Evolutionary conservation across 2,329 filamentous ascomycete species (phyloP).

Genomic region (Acrocalymma vagum): DNA sequence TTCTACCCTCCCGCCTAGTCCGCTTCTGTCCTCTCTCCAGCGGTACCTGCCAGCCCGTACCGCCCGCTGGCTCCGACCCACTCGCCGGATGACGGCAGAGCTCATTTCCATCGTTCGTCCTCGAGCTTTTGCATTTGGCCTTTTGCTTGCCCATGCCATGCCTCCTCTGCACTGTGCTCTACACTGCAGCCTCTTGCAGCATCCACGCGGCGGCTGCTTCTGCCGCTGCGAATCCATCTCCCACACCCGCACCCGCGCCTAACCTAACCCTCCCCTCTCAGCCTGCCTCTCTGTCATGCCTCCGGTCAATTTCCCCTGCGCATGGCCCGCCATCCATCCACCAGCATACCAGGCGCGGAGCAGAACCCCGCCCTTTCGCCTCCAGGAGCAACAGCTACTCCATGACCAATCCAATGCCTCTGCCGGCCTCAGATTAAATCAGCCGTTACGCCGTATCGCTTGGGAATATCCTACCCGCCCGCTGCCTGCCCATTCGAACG

Average conservation of each 20-base stretch:
- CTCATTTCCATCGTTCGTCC: conserved; percentile 26
- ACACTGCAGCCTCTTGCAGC: conserved; percentile 21
- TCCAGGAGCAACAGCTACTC: conserved; percentile 21
- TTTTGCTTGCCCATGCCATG: not conserved
- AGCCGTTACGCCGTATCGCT: conserved; percentile 43
- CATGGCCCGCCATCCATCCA: conserved; percentile 25
- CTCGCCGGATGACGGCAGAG: conserved; percentile 34
- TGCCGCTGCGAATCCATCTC: conserved; percentile 14
- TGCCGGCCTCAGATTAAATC: conserved; percentile 24
- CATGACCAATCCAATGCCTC: conserved; percentile 37
- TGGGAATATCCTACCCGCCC: conserved; percentile 33
- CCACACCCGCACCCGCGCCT: conserved; percentile 11
- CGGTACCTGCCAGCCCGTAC: no score
- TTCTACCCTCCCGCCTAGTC: conserved; percentile 20
- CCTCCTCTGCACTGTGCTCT: not conserved
- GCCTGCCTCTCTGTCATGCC: conserved; percentile 25
- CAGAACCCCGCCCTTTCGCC: conserved; percentile 31
- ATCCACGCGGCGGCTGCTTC: conserved; percentile 27
- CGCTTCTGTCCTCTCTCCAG: no score
- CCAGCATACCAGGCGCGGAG: conserved; percentile 33
- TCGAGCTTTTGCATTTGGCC: conserved; percentile 14
- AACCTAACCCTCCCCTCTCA: conserved; percentile 17
- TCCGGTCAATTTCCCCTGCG: conserved; percentile 37
- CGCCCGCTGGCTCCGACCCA: no score
- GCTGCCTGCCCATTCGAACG: conserved; percentile 32